phyloP scores from a whole-genome alignment of 1,139 yeast species.

The Suhomyces terraborum region DNA sequence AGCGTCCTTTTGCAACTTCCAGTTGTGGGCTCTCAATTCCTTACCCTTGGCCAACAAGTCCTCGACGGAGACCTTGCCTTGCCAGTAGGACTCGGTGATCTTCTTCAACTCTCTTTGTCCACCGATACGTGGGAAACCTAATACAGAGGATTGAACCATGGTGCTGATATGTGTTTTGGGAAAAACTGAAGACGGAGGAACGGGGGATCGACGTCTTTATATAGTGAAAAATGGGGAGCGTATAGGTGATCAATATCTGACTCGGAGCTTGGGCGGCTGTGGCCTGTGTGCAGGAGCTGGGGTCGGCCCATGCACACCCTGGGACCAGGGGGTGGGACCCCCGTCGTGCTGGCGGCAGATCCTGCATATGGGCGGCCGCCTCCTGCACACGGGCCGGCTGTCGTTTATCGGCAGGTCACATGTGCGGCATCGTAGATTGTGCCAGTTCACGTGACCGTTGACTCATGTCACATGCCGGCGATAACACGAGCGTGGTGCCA shows the following conservation, averaged over 20 bases:
- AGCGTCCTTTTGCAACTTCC: conserved; percentile 96
- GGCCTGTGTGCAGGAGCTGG: conserved; percentile 2
- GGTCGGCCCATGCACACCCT: too few species aligned
- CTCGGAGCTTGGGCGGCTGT: too few species aligned
- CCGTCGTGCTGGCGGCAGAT: too few species aligned
- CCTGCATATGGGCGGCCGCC: conserved; percentile 2
- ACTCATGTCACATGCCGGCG: conserved; percentile 2
- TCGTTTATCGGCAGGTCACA: conserved; percentile 6
- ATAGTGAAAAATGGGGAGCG: conserved; percentile 12
- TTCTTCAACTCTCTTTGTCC: conserved; percentile 99
- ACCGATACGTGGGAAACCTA: conserved; percentile 99
- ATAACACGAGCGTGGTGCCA: too few species aligned
- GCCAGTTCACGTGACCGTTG: conserved; percentile 10
- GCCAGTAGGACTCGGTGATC: conserved; percentile 98
- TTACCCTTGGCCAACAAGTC: conserved; percentile 91
- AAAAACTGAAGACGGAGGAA: conserved; percentile 1
- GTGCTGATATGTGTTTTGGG: conserved; percentile 9
- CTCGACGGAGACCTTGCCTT: conserved; percentile 85
- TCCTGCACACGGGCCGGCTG: conserved; percentile 2
- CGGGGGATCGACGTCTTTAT: conserved; percentile 11
- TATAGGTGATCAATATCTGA: conserved; percentile 4
- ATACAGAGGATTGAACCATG: conserved; percentile 95
- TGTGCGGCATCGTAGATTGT: conserved; percentile 8
- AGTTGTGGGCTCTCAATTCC: conserved; percentile 92
- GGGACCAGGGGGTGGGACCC: too few species aligned